These are phyloP conservation scores for Cylindrotheca closterium DNA, from an alignment of 108 stramenopile genomes.

Conservation along the genomic window DNA sequence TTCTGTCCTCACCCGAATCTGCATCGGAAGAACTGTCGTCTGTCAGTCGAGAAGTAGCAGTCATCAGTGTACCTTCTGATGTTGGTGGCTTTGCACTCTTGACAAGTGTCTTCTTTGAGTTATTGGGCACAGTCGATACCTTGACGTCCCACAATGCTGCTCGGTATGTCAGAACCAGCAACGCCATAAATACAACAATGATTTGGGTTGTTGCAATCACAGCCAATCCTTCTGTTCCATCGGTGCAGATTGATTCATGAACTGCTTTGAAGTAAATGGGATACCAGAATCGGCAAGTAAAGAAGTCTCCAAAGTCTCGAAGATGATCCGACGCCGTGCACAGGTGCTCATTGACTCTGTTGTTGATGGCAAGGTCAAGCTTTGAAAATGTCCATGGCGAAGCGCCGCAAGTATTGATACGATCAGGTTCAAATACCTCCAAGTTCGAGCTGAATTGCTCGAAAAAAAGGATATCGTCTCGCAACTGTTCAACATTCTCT, in stretches of 20 bases:
- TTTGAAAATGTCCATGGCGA: not conserved
- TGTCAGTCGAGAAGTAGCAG: not conserved
- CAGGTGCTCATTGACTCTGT: not conserved
- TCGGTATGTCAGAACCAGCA: not conserved
- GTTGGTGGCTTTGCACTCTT: not conserved
- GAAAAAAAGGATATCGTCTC: not conserved
- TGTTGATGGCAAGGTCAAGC: not conserved
- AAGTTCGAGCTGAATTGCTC: not conserved
- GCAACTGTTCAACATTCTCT: not conserved
- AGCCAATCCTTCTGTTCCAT: not conserved
- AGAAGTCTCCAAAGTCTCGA: not conserved
- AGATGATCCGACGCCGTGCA: not conserved
- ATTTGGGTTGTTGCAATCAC: not conserved
- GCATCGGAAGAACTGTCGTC: too few species aligned
- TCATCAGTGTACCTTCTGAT: not conserved
- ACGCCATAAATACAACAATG: not conserved
- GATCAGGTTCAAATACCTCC: not conserved
- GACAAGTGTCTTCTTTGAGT: not conserved
- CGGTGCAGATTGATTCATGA: not conserved
- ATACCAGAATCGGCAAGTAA: not conserved
- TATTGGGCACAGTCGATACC: not conserved
- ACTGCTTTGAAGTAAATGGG: not conserved
- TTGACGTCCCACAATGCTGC: not conserved
- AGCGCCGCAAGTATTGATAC: not conserved
- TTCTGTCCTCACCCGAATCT: not conserved